These are phyloP conservation scores for Phytophthora rubi DNA, from an alignment of 352 stramenopile genomes.

Conservation along the genomic window DNA sequence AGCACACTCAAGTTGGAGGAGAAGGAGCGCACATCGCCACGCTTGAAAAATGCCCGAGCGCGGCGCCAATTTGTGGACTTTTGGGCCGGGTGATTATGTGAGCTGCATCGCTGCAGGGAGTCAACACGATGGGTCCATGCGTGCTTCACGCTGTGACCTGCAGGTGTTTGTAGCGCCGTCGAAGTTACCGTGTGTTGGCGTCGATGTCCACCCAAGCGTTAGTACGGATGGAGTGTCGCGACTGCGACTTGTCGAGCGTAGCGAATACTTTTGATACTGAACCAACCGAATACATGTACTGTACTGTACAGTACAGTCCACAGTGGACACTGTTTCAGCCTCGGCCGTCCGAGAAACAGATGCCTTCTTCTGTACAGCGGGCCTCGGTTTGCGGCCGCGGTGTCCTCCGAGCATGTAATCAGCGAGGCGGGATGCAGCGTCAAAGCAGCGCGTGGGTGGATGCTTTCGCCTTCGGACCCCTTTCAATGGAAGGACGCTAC, in stretches of 20 bases:
- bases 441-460: background rate
- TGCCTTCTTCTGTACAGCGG: slow-evolving; percentile 16
- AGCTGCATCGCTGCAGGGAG: background rate
- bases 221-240: slow-evolving; percentile 22
- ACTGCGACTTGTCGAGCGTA: slow-evolving; percentile 33
- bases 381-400: slow-evolving; percentile 23
- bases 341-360: slow-evolving; percentile 26
- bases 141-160: slow-evolving; percentile 11
- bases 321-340: too few relatives aligned
- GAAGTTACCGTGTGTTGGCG: slow-evolving; percentile 14
- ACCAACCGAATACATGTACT: background rate
- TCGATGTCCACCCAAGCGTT: slow-evolving; percentile 29
- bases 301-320: too few relatives aligned
- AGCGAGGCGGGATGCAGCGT: background rate
- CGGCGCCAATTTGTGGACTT: slow-evolving; percentile 14
- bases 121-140: slow-evolving; percentile 8
- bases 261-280: slow-evolving; percentile 30
- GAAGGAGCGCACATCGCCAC: slow-evolving; percentile 10
- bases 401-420: slow-evolving; percentile 22
- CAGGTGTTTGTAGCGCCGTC: slow-evolving; percentile 6
- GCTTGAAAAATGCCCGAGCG: slow-evolving; percentile 18
- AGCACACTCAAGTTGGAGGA: slow-evolving; percentile 25
- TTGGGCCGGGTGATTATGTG: background rate
- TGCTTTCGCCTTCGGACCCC: slow-evolving; percentile 8
- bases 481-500: slow-evolving; percentile 32